Percentiles rank a stretch among this genome's conserved stretches.
Conservation (phyloP, 2,329 filamentous ascomycete genomes). For the Malbranchea zuffiana region DNA sequence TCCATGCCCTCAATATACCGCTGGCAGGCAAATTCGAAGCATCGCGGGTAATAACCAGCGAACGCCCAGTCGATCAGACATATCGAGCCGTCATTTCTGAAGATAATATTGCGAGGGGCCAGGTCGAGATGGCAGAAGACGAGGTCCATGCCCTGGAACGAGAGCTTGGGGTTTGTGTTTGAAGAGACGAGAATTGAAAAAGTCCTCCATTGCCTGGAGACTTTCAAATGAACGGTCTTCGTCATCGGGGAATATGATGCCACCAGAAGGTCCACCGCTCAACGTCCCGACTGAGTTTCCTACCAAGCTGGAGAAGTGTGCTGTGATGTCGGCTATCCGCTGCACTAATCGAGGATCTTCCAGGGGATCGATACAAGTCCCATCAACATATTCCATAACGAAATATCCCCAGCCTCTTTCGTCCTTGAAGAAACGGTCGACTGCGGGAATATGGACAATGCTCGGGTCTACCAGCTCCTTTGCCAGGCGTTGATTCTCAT, state of each 20-base stretch:
- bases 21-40: conserved; percentile 17
- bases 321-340: background rate
- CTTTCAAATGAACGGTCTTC: conserved; percentile 1
- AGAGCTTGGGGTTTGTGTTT: background rate
- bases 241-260: conserved; percentile 1
- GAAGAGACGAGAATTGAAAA: conserved; percentile 1
- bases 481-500: conserved; percentile 15
- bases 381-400: conserved; percentile 20
- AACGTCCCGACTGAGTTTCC: background rate
- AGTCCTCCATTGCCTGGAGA: background rate
- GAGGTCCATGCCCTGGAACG: conserved; percentile 13
- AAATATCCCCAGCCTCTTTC: conserved; percentile 14
- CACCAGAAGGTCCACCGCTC: background rate
- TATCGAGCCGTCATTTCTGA: conserved; percentile 17
- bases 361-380: conserved; percentile 5
- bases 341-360: conserved; percentile 3
- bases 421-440: conserved; percentile 18
- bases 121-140: conserved; percentile 22
- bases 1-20: conserved; percentile 5
- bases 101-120: conserved; percentile 19
- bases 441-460: conserved; percentile 16
- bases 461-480: conserved; percentile 13
- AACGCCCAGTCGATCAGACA: conserved; percentile 21
- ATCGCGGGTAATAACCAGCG: conserved; percentile 19
- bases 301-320: background rate